These are phyloP conservation scores for Sindora glabra DNA, from an alignment of 306 rosid genomes.

Conservation along the genomic window DNA sequence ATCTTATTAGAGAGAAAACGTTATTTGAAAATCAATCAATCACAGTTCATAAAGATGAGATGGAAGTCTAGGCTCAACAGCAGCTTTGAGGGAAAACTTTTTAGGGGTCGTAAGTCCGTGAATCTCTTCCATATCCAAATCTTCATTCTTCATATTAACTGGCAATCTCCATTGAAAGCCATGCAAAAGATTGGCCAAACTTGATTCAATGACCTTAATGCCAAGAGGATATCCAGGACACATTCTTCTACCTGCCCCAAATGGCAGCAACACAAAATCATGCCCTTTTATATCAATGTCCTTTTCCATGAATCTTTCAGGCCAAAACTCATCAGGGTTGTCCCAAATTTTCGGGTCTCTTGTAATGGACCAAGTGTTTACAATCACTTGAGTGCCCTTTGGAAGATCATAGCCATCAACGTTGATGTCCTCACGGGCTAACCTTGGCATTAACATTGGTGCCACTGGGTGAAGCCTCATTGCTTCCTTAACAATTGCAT, in stretches of 20 bases:
- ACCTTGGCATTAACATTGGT: constrained; percentile 44
- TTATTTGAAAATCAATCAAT: background rate
- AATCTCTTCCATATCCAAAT: constrained; percentile 45
- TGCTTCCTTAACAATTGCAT: constrained; percentile 42
- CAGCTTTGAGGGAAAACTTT: constrained; percentile 24
- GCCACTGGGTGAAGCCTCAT: too few relatives aligned
- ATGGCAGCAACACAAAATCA: constrained; percentile 43
- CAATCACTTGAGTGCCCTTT: constrained; percentile 36
- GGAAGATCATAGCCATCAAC: constrained; percentile 38
- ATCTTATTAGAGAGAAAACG: too few relatives aligned
- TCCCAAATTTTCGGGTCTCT: constrained; percentile 51
- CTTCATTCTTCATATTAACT: constrained; percentile 29
- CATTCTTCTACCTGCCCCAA: constrained; percentile 49
- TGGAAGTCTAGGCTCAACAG: constrained; percentile 41
- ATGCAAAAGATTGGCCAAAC: constrained; percentile 45
- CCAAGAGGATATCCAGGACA: constrained; percentile 53
- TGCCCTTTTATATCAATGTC: constrained; percentile 37
- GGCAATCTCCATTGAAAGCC: constrained; percentile 57
- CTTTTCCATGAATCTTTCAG: constrained; percentile 40
- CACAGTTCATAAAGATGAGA: constrained; percentile 21
- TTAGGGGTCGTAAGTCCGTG: constrained; percentile 43
- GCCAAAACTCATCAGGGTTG: constrained; percentile 35
- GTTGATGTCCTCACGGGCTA: constrained; percentile 16
- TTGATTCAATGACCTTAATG: constrained; percentile 38
- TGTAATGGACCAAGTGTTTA: constrained; percentile 37